Evolutionary conservation across 1,284 basidiomycete species (phyloP).

Genomic region (Cryptococcus sp.): DNA sequence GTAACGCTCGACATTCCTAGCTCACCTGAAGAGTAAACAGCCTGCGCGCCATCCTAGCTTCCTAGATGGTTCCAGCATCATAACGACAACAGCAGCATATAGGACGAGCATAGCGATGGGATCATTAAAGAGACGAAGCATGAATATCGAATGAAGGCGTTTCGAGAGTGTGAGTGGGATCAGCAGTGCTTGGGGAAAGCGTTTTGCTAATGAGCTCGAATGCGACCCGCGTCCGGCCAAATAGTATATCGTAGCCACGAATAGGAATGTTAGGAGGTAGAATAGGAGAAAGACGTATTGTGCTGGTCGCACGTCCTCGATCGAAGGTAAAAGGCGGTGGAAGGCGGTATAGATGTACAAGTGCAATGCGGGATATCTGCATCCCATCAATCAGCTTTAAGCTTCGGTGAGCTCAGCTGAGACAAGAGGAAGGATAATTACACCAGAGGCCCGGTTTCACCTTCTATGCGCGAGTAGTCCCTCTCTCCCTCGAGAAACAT

Average conservation of each 20-base stretch:
- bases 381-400: constrained; percentile 2
- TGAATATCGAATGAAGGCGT: constrained; percentile 89
- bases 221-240: constrained; percentile 52
- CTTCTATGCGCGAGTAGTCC: constrained; percentile 80
- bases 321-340: constrained; percentile 57
- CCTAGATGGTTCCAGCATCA: constrained; percentile 59
- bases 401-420: background rate
- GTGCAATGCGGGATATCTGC: constrained; percentile 92
- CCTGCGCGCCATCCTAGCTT: constrained; percentile 59
- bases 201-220: background rate
- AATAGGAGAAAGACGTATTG: constrained; percentile 77
- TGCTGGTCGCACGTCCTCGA: constrained; percentile 61
- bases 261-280: constrained; percentile 66
- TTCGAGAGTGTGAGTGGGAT: constrained; percentile 83
- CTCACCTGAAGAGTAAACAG: constrained; percentile 58
- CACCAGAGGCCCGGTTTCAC: constrained; percentile 94
- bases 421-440: constrained; percentile 44
- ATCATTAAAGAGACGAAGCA: constrained; percentile 93
- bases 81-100: constrained; percentile 55
- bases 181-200: constrained; percentile 76
- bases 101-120: constrained; percentile 73
- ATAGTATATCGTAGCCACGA: constrained; percentile 70
- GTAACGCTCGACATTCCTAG: constrained; percentile 9
- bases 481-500: constrained; percentile 79
- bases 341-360: constrained; percentile 80